Conservation (phyloP, 2,329 filamentous ascomycete genomes). For the Eutypa lata region DNA sequence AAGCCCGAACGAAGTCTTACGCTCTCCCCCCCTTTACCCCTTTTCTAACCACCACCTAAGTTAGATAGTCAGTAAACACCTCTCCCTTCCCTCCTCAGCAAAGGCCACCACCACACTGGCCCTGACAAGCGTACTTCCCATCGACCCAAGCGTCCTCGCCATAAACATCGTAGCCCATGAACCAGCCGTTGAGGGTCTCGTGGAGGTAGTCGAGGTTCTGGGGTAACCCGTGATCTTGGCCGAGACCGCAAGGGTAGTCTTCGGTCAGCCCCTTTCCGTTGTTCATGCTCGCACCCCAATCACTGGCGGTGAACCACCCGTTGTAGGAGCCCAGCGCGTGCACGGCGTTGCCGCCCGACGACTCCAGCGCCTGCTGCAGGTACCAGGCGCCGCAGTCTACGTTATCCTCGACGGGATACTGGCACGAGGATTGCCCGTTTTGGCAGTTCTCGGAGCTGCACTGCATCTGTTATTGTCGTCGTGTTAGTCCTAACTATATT, state of each 20-base stretch:
- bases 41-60: too few relatives aligned
- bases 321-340: slow-evolving; percentile 33
- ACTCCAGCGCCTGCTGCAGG: slow-evolving; percentile 22
- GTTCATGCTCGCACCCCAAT: slow-evolving; percentile 19
- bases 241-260: slow-evolving; percentile 11
- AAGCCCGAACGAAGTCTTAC: too few relatives aligned
- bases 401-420: slow-evolving; percentile 31
- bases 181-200: slow-evolving; percentile 34
- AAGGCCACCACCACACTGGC: slow-evolving; percentile 1
- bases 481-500: not conserved
- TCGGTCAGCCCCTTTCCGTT: slow-evolving; percentile 26
- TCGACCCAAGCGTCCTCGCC: slow-evolving; percentile 19
- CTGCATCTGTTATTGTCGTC: slow-evolving; percentile 22
- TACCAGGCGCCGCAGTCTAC: slow-evolving; percentile 31
- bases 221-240: slow-evolving; percentile 24
- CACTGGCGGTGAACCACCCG: slow-evolving; percentile 31
- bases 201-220: slow-evolving; percentile 35
- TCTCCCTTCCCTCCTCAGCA: too few relatives aligned
- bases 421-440: slow-evolving; percentile 25
- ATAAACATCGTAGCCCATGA: slow-evolving; percentile 31
- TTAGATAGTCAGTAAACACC: too few relatives aligned
- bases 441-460: slow-evolving; percentile 33
- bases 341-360: slow-evolving; percentile 26
- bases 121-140: slow-evolving; percentile 14
- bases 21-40: too few relatives aligned